These are phyloP conservation scores for Scenedesmus sp. DNA, from an alignment of 163 green algal species.

Conservation along the genomic window DNA sequence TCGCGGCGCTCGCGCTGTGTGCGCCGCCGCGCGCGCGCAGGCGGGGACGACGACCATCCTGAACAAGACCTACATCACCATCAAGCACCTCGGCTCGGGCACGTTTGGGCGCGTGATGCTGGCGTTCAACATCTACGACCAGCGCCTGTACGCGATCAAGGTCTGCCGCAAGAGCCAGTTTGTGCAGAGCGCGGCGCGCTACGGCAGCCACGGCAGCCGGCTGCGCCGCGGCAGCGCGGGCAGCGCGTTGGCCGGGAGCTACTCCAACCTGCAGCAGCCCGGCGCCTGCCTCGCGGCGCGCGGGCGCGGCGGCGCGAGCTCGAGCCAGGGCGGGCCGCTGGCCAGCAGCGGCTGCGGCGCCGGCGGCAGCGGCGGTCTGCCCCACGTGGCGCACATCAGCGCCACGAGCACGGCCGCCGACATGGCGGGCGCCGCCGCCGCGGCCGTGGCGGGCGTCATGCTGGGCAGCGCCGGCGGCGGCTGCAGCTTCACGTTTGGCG, in stretches of 20 bases:
- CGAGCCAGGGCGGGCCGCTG: too few relatives aligned
- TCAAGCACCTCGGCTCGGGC: slow-evolving; percentile 82
- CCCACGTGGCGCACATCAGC: background rate
- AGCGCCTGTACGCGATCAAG: slow-evolving; percentile 86
- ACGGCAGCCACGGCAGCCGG: slow-evolving; percentile 22
- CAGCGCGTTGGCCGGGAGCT: slow-evolving; percentile 1
- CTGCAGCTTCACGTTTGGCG: background rate
- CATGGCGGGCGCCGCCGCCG: background rate
- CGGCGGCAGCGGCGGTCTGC: slow-evolving; percentile 1
- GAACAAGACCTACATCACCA: slow-evolving; percentile 80
- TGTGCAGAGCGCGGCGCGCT: slow-evolving; percentile 11
- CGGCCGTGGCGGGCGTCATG: too few relatives aligned
- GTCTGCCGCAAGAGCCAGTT: slow-evolving; percentile 66
- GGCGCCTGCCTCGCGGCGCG: slow-evolving; percentile 8
- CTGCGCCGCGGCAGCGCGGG: slow-evolving; percentile 7
- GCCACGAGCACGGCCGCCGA: slow-evolving; percentile 10
- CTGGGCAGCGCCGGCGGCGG: slow-evolving; percentile 16
- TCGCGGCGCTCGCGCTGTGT: too few relatives aligned
- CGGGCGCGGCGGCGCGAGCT: slow-evolving; percentile 3
- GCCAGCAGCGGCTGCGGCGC: slow-evolving; percentile 6
- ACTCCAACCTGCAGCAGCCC: slow-evolving; percentile 8
- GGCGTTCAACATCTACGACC: slow-evolving; percentile 75
- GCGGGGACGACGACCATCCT: slow-evolving; percentile 60
- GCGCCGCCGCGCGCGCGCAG: slow-evolving; percentile 16
- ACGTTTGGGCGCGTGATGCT: slow-evolving; percentile 87